phyloP scores from a whole-genome alignment of 2,329 filamentous ascomycete genomes.

The Pseudocercospora vitis region DNA sequence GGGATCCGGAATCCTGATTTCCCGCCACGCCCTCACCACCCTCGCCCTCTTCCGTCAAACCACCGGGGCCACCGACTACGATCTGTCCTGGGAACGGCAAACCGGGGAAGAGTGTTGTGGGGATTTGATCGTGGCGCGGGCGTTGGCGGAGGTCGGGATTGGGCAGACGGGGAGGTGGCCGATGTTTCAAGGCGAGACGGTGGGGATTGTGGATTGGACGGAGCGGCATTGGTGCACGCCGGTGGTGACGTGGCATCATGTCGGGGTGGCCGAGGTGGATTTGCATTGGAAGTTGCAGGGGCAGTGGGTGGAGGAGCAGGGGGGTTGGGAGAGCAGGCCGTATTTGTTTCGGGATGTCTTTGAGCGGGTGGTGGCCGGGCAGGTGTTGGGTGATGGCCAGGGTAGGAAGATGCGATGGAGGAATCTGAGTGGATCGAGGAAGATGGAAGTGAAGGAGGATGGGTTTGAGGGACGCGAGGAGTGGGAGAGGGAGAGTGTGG shows the following conservation, averaged over 20 bases:
- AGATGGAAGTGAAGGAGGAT: background rate
- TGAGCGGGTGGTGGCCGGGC: background rate
- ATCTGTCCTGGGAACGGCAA: background rate
- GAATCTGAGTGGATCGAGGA: background rate
- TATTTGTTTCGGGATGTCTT: background rate
- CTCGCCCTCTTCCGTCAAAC: background rate
- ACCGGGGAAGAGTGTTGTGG: background rate
- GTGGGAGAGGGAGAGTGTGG: background rate
- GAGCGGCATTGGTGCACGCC: background rate
- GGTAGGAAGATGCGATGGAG: background rate
- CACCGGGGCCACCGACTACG: background rate
- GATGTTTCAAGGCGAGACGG: background rate
- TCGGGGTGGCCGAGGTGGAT: background rate
- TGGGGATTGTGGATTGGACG: background rate
- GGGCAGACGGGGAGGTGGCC: background rate
- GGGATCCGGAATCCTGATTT: constrained; percentile 31
- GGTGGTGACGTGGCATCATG: background rate
- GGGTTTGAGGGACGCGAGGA: background rate
- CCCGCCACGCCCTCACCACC: constrained; percentile 15
- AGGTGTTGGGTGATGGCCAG: background rate
- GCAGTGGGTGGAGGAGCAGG: background rate
- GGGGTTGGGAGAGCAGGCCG: background rate
- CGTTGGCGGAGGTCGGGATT: background rate
- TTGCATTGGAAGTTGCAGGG: background rate
- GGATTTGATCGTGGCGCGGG: background rate